A percentile compares a stretch with the other conserved stretches of the same genome.
Conservation (phyloP, 176 grass and related monocot genomes). For the Avena atlantica region DNA sequence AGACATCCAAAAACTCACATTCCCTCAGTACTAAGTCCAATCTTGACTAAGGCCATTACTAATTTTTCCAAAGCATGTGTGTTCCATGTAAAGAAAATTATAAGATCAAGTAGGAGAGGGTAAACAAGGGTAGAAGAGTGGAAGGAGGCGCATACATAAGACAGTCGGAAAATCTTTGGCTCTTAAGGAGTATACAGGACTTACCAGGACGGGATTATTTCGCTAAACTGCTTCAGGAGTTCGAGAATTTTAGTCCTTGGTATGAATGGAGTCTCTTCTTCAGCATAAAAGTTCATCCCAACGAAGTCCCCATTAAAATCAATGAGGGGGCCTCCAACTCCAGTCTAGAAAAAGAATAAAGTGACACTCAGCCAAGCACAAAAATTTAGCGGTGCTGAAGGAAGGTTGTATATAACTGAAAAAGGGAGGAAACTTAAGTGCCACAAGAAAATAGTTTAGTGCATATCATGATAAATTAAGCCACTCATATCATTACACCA, state of each 20-base stretch:
- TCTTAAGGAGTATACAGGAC: not conserved
- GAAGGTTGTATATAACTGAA: not conserved
- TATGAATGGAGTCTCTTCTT: slow-evolving; percentile 1
- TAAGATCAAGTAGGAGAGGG: not conserved
- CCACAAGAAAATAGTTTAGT: not conserved
- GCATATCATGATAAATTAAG: not conserved
- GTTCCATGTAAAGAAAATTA: not conserved
- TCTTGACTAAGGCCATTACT: slow-evolving; percentile 7
- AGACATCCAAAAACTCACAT: not conserved
- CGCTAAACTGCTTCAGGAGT: not conserved
- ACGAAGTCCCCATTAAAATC: not conserved
- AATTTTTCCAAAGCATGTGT: not conserved
- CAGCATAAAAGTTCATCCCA: slow-evolving; percentile 4
- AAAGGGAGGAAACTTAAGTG: not conserved
- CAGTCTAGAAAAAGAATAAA: slow-evolving; percentile 22
- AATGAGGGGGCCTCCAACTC: slow-evolving; percentile 7
- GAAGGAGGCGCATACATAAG: not conserved
- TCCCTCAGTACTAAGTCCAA: not conserved
- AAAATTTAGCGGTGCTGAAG: not conserved
- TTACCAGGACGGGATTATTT: not conserved
- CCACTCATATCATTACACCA: not conserved
- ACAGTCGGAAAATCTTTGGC: not conserved
- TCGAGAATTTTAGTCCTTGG: not conserved
- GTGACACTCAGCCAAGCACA: not conserved
- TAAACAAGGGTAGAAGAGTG: not conserved